Evolutionary conservation across 352 stramenopile species (phyloP), one percentile per base, ranked within the genome.

Genomic region (Hyaloperonospora brassicae): DNA sequence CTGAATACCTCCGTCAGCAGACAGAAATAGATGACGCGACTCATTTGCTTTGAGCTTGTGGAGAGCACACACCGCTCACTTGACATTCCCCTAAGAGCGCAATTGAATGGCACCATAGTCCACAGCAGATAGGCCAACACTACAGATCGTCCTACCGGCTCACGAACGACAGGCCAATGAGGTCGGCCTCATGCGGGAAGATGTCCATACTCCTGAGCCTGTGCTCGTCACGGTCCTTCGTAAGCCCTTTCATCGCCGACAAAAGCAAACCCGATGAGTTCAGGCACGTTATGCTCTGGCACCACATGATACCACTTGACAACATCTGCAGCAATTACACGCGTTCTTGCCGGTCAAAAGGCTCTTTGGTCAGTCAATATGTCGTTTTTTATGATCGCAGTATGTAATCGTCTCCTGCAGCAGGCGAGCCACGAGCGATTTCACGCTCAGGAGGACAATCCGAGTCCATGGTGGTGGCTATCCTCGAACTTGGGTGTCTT

Each of bases 151-250:
- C n/a, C 10, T 22, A 41, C 36, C 21, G 5, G 38, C 17, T 41
- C 12, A 4, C 13, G 34, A 22, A 35, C 27, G 1, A 50, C 70
- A 35, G 59, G 90, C 80, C 80, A 36, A 92, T 93, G 39, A 93
- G 68, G 13, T 69, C 66, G 11, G 76, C 83, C 62, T 93, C 92
- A 47, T 90, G 72, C 47, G 76, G 62, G 56, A 88, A 89, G 42
- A 92, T 79, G 48, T 79, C 68, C 40, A 83, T 92, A 62, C 91
- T 91, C 60, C 83, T 75, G 7, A 91, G 61, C 23, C 91, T 93
- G 62, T 93, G 92, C 63, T 93, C 79, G 0, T 74, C 85, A 46
- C 81, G 71, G 47, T 92, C 79, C 47, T 93, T 79, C 50, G 91
- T 91, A 17, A 87, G 77, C 17, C 17, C 68, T 92, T 81, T 91